Percentiles rank a stretch among this genome's conserved stretches.
Evolutionary conservation across 177 flowering plant genomes (phyloP).

Genomic region (Telopea speciosissima): DNA sequence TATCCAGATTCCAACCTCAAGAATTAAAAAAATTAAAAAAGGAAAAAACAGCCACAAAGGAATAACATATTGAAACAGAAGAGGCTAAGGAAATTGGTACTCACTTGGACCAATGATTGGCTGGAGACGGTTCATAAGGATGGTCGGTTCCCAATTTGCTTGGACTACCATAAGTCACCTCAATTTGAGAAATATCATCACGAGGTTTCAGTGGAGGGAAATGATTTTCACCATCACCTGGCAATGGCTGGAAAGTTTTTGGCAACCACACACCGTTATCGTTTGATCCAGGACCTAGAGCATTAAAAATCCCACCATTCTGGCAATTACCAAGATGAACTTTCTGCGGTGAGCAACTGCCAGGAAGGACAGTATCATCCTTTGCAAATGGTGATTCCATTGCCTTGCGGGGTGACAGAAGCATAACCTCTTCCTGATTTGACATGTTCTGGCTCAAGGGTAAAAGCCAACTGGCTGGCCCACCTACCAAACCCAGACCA

Average conservation of each 20-base stretch:
- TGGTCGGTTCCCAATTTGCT: conserved; percentile 28
- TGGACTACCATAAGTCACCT: conserved; percentile 41
- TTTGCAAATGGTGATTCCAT: conserved; percentile 42
- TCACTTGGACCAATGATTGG: conserved; percentile 69
- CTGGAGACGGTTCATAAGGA: conserved; percentile 45
- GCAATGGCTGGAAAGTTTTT: conserved; percentile 38
- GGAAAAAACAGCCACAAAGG: not conserved
- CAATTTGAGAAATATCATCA: conserved; percentile 40
- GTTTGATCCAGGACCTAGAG: conserved; percentile 27
- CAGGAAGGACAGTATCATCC: conserved; percentile 34
- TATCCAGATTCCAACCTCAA: not conserved
- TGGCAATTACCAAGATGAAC: conserved; percentile 31
- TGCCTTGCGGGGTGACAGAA: conserved; percentile 33
- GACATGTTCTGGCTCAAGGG: conserved; percentile 33
- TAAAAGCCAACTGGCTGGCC: conserved; percentile 44
- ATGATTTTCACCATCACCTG: conserved; percentile 35
- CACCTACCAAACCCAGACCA: conserved; percentile 46
- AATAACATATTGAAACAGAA: not conserved
- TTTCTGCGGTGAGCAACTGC: conserved; percentile 26
- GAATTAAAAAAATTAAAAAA: too few relatives aligned
- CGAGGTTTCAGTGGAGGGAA: conserved; percentile 25
- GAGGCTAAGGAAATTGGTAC: conserved; percentile 13
- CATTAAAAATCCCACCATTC: conserved; percentile 32
- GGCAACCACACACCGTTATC: conserved; percentile 55
- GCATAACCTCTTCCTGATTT: conserved; percentile 35